These are phyloP conservation scores for Stephanodiscus triporus DNA, from an alignment of 108 stramenopile species.

Conservation along the genomic window DNA sequence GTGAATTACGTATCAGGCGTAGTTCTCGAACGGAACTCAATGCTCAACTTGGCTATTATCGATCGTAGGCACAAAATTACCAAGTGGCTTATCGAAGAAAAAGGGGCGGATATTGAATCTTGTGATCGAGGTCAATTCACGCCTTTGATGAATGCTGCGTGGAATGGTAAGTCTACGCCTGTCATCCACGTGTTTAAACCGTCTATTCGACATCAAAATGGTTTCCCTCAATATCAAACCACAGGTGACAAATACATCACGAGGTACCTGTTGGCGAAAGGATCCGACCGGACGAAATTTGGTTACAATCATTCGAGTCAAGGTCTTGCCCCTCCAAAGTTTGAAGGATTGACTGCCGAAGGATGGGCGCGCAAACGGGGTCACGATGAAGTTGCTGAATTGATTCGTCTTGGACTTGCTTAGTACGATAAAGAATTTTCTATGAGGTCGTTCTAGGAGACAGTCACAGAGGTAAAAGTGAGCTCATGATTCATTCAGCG, in stretches of 20 bases:
- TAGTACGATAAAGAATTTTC: constrained; percentile 15
- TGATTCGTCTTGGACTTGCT: constrained; percentile 61
- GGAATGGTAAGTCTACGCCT: constrained; percentile 50
- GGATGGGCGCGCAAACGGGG: constrained; percentile 78
- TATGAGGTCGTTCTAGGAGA: background rate
- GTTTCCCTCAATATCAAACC: background rate
- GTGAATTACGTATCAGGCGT: constrained; percentile 78
- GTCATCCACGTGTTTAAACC: background rate
- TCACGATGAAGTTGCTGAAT: constrained; percentile 66
- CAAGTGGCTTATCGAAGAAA: constrained; percentile 77
- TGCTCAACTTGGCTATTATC: constrained; percentile 83
- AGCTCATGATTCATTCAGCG: background rate
- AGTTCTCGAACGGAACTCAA: constrained; percentile 80
- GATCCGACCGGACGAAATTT: constrained; percentile 61
- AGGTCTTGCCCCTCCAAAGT: constrained; percentile 69
- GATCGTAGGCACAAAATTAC: constrained; percentile 70
- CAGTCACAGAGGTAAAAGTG: background rate
- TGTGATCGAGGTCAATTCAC: constrained; percentile 81
- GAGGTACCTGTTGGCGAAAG: constrained; percentile 65
- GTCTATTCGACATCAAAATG: background rate
- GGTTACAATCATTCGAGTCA: constrained; percentile 71
- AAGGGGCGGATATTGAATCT: constrained; percentile 76
- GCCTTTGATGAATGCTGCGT: constrained; percentile 81
- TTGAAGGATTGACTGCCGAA: constrained; percentile 74
- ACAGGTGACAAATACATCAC: constrained; percentile 59